Evolutionary conservation across 345 rosid genomes (phyloP), one percentile per base, ranked within the genome.

Genomic region (Melaleuca quinquenervia): DNA sequence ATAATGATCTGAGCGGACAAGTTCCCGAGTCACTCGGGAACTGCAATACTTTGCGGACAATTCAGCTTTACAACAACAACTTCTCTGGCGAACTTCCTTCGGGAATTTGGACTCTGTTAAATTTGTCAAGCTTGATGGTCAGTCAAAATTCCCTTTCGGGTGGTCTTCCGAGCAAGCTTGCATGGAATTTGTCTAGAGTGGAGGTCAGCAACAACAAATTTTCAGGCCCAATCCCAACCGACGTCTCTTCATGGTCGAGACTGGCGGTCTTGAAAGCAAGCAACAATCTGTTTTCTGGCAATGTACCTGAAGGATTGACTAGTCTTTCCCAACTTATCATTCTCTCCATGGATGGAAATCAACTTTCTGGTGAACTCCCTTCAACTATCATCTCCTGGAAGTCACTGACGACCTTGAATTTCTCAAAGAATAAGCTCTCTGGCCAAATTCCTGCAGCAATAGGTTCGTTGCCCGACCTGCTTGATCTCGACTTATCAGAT

Each of bases 71-170:
- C 54, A 84, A 88, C 85, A 97, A 97, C 93, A 86, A 78, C 36
- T 94, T 97, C 90, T 94, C 95, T 7, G 98, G 99, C 20, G 93
- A 93, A 88, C 87, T 97, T 87, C 99, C 99, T 82, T 53, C 87
- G 0, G 91, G 93, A 21, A 84, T 97, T 58, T 97, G 99, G 99
- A 91, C 92, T 20, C 87, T 89, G 70, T 44, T 32, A 89, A 89
- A 89, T 50, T 58, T 97, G 89, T 91, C 90, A 26, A 90, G 89
- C 87, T 56, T 97, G 86, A 87, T 84, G 91, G 82, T 97, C 53
- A 92, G 96, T 83, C 84, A 91, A 85, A 97, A 97, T 84, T 90
- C 89, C 3, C 91, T 96, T 87, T 94, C 95, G 21, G 99, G 99
- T 11, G 27, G 83, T 32, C 92, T 97, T 84, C 98, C 99, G 6